phyloP scores from a whole-genome alignment of 192 early-diverging fungal species.

The Podila clonocystis region DNA sequence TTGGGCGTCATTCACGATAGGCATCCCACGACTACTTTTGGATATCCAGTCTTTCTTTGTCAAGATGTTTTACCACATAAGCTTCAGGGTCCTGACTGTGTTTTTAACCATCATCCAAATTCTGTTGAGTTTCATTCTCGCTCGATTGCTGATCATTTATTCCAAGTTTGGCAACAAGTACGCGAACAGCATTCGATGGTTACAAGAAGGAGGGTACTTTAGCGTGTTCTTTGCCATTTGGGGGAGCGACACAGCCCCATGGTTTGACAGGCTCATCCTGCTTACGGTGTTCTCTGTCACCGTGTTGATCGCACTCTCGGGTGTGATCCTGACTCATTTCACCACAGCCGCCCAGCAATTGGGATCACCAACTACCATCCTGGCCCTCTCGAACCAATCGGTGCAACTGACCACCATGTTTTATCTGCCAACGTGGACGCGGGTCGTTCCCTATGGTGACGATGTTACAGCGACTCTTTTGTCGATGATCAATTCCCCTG shows the following conservation, averaged over 20 bases:
- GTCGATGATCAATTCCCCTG: slow-evolving; percentile 1
- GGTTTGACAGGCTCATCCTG: background rate
- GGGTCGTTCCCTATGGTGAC: background rate
- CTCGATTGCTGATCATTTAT: background rate
- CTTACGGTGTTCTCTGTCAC: background rate
- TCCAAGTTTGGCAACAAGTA: slow-evolving; percentile 7
- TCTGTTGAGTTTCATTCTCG: background rate
- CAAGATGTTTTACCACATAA: background rate
- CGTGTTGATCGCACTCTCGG: background rate
- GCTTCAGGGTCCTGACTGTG: background rate
- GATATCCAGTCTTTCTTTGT: too few relatives aligned
- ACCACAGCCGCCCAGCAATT: background rate
- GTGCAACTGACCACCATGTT: background rate
- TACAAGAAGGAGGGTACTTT: background rate
- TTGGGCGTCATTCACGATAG: too few relatives aligned
- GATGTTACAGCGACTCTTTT: background rate
- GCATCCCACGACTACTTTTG: too few relatives aligned
- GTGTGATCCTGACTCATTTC: background rate
- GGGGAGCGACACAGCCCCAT: background rate
- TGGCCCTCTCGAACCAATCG: background rate
- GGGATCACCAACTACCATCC: background rate
- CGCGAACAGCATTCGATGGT: slow-evolving; percentile 3
- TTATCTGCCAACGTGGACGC: background rate
- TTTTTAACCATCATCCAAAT: background rate
- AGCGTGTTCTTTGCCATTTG: background rate